These are phyloP conservation scores for Lactarius trivialis DNA, from an alignment of 768 basidiomycete species.

Conservation along the genomic window DNA sequence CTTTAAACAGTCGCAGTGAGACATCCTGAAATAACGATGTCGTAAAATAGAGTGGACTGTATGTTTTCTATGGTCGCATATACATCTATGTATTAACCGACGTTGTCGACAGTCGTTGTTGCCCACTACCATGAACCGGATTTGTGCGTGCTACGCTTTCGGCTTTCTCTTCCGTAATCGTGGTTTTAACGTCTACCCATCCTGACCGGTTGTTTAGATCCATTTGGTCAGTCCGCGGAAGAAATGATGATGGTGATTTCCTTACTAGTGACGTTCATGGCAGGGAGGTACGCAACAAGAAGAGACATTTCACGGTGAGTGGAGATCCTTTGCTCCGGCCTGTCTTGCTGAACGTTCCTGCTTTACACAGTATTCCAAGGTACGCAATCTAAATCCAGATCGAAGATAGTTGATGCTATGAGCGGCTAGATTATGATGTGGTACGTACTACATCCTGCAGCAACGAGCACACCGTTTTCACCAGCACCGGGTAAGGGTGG, in stretches of 20 bases:
- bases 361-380: conserved; percentile 70
- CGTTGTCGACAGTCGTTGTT: conserved; percentile 52
- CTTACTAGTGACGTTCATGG: conserved; percentile 21
- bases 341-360: not conserved
- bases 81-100: not conserved
- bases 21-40: not conserved
- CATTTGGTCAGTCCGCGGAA: conserved; percentile 58
- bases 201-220: conserved; percentile 43
- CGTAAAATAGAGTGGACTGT: conserved; percentile 52
- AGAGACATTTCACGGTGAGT: conserved; percentile 78
- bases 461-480: not conserved
- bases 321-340: not conserved
- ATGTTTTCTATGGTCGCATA: not conserved
- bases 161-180: not conserved
- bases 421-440: conserved; percentile 78
- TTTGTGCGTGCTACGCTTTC: conserved; percentile 44
- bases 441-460: conserved; percentile 36
- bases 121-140: conserved; percentile 68
- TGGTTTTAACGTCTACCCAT: not conserved
- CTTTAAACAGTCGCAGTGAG: not conserved
- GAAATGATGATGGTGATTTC: conserved; percentile 20
- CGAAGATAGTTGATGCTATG: not conserved
- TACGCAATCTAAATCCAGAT: conserved; percentile 27
- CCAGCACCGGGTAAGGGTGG: conserved; percentile 55
- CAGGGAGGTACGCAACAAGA: conserved; percentile 87